Conservation (phyloP, 306 rosid genomes). For the Cicer chorassanicum region DNA sequence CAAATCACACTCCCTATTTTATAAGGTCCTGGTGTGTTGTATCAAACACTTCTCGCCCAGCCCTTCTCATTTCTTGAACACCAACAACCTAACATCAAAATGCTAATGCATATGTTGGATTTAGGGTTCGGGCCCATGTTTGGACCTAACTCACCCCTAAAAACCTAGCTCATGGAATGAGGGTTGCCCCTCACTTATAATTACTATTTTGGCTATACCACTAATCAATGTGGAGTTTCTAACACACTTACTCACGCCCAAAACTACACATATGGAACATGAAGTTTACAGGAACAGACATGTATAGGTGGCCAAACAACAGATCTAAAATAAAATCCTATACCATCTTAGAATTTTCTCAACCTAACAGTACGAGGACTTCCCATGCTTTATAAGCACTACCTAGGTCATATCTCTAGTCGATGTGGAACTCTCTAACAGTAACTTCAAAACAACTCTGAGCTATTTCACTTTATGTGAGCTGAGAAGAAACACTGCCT, state of each 20-base stretch:
- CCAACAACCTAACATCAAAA: neutral
- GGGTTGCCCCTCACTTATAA: neutral
- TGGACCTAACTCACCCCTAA: neutral
- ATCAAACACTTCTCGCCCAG: conserved; percentile 13
- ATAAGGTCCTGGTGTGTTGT: conserved; percentile 14
- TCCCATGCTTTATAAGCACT: neutral
- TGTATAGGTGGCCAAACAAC: neutral
- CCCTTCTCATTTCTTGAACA: conserved; percentile 10
- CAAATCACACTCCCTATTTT: neutral
- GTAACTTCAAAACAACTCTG: conserved; percentile 19
- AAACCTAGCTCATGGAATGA: neutral
- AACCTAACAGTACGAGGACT: neutral
- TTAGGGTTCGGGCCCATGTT: neutral
- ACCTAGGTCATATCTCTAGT: neutral
- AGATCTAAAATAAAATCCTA: neutral
- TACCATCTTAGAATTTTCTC: neutral
- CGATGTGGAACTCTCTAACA: neutral
- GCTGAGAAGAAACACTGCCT: neutral
- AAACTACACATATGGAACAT: neutral
- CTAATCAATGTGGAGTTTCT: neutral
- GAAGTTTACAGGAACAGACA: neutral
- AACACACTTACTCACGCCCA: neutral
- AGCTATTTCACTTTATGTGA: neutral
- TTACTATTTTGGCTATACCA: neutral
- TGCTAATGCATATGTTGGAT: conserved; percentile 10